Evolutionary conservation across 257 asterid species (phyloP), one percentile per base, ranked within the genome.

Genomic region (Primulina eburnea): DNA sequence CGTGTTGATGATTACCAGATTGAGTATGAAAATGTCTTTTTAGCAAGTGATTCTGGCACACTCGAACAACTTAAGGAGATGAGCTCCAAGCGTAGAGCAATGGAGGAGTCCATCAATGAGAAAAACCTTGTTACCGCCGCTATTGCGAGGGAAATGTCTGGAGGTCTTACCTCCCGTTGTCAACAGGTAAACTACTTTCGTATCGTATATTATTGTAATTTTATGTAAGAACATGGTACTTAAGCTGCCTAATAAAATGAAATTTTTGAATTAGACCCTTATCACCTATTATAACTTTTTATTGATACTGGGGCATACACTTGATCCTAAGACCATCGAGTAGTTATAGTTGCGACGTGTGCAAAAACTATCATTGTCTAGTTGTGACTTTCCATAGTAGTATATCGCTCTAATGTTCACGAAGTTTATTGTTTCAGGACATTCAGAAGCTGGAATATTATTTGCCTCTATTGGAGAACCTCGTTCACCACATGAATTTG

Each of bases 61-160:
- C 87, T 85, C 34, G 95, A 85, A 79, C 83, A 87, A 59, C 81
- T 85, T 66, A 80, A 85, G 75, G 92, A 87, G 70, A 50, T 83
- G 80, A 89, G 88, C 82, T 85, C 84, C 72, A 87, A 78, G 62
- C 88, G 92, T 58, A 86, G 84, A 78, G 85, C 83, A 9, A 73
- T 87, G 3, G 86, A 83, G 83, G 84, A 81, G 73, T 75, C 81
- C 43, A 81, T 84, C 29, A 84, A 78, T 21, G 77, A 75, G 18
- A 82, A 75, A 76, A 77, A 77, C 77, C 74, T 59, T 65, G 34
- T 82, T 50, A 78, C 96, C 2, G 89, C 82, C 30, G 92, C 92
- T 65, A 79, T 82, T 72, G 94, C 94, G 2, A 82, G 92, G 75
- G 94, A 87, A 83, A 85, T 89, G 82, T 87, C 94, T 2, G 90